Base-by-base conservation (phyloP, 768 basidiomycete genomes). In the Rubroboletus satanas region DNA sequence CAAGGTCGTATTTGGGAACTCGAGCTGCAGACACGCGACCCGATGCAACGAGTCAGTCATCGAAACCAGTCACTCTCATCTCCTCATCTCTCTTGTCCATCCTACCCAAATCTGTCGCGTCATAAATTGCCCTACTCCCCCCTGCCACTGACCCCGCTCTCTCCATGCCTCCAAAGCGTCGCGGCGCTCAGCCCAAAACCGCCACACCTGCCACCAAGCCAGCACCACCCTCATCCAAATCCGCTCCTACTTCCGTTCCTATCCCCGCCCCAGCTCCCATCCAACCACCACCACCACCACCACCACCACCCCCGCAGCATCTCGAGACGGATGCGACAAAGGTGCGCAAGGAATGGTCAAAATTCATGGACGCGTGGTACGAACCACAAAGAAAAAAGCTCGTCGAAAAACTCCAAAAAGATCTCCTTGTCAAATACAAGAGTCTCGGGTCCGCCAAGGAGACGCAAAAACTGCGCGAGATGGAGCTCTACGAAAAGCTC, bases 91-190 rank as follows among this genome's bases (percentile, higher is more conserved):
- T 44, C 37, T 48, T 47, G 26, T 43, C 15, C 10, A 21, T 51
- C 29, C 15, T 51, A 9, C 43, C 49, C 46, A 55, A 46, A 35
- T 48, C 58, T 32, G 57, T 62, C 54, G 61, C 59, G 42, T 61
- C 59, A 41, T 63, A 54, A 45, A 33, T 52, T 42, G 10, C 47
- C 45, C 47, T 43, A 23, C 11, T 45, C 38, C 29, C 15, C 17
- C 32, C 43, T 21, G 14, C 14, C n/a, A 36, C 23, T 26, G 23
- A 5, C 46, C 1, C 18, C 15, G 3, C 41, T 29, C 12, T 14
- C n/a, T 8, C 15, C 38, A 70, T 70, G 69, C 66, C 70, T 47
- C 60, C 68, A 60, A 71, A 70, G 47, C 70, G 70, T 56, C 65
- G 65, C 15, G 52, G 56, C 39, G 49, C 56, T 2, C 58, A 61